These are phyloP conservation scores for Dispira simplex DNA, from an alignment of 192 early-diverging fungal species.

Conservation along the genomic window DNA sequence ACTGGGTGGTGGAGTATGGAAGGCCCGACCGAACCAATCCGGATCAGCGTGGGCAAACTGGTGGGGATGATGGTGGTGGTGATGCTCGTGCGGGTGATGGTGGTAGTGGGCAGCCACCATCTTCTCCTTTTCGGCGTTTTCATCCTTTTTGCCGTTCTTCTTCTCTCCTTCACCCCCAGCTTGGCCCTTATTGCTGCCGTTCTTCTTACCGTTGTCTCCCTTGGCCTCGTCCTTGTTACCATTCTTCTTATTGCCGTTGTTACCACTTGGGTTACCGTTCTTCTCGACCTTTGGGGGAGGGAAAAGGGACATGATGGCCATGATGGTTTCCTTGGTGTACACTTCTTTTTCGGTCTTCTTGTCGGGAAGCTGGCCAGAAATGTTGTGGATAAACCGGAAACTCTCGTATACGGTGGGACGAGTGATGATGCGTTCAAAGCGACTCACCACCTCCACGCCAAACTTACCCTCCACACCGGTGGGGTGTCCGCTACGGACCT, in stretches of 20 bases:
- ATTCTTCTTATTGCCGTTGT: conserved; percentile 3
- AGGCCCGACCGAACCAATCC: no score
- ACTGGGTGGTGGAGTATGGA: neutral
- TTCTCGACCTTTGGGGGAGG: conserved; percentile 24
- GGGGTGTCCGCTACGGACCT: conserved; percentile 43
- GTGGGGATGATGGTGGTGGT: neutral
- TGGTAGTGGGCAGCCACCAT: conserved; percentile 15
- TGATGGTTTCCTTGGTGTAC: conserved; percentile 23
- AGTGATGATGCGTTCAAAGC: conserved; percentile 33
- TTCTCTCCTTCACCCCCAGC: conserved; percentile 10
- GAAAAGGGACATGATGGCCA: conserved; percentile 28
- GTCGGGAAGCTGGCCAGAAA: conserved; percentile 25
- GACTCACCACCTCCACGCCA: conserved; percentile 41
- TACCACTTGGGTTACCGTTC: conserved; percentile 13
- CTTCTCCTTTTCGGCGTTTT: conserved; percentile 13
- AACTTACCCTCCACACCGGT: conserved; percentile 49
- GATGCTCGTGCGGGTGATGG: neutral
- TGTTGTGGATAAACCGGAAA: conserved; percentile 33
- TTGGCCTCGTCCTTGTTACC: conserved; percentile 19
- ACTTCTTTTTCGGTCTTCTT: conserved; percentile 28
- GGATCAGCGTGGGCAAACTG: neutral
- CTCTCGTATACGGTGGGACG: conserved; percentile 31
- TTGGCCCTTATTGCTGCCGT: neutral
- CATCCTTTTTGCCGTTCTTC: conserved; percentile 21
- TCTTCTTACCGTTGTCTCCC: conserved; percentile 16